Percentiles rank a stretch among this genome's conserved stretches.
Conservation (phyloP, 345 rosid genomes). For the Populus davidiana region DNA sequence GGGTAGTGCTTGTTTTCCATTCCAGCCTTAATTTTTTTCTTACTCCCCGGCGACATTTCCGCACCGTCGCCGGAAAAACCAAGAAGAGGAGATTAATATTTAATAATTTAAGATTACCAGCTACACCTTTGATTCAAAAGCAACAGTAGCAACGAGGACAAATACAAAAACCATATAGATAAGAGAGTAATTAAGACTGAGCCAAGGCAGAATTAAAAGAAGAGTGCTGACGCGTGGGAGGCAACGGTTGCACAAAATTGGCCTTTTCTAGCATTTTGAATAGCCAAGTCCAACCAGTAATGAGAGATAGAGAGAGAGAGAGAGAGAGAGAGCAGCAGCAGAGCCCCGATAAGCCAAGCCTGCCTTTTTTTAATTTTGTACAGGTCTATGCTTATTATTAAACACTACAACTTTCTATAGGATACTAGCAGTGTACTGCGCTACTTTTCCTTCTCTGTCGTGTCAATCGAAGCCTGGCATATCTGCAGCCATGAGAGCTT, state of each 20-base stretch:
- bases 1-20: constrained; percentile 52
- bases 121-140: background rate
- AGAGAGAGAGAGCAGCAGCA: background rate
- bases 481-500: constrained; percentile 25
- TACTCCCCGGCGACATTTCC: constrained; percentile 46
- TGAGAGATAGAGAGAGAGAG: background rate
- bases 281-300: constrained; percentile 8
- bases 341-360: background rate
- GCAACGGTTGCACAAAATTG: constrained; percentile 69
- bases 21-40: constrained; percentile 18
- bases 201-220: constrained; percentile 28
- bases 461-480: constrained; percentile 47
- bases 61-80: constrained; percentile 20
- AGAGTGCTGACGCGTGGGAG: constrained; percentile 37
- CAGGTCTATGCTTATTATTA: constrained; percentile 25
- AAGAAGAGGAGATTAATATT: background rate
- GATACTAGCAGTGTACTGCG: background rate
- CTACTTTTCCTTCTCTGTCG: constrained; percentile 11
- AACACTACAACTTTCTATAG: background rate
- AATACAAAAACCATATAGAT: constrained; percentile 1
- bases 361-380: constrained; percentile 18
- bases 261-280: constrained; percentile 50
- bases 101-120: too few species aligned
- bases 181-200: constrained; percentile 45
- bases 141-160: background rate